A percentile compares a stretch with the other conserved stretches of the same genome.
phyloP scores from a whole-genome alignment of 1,139 yeast species.

The Debaryomycetaceae sp. region DNA sequence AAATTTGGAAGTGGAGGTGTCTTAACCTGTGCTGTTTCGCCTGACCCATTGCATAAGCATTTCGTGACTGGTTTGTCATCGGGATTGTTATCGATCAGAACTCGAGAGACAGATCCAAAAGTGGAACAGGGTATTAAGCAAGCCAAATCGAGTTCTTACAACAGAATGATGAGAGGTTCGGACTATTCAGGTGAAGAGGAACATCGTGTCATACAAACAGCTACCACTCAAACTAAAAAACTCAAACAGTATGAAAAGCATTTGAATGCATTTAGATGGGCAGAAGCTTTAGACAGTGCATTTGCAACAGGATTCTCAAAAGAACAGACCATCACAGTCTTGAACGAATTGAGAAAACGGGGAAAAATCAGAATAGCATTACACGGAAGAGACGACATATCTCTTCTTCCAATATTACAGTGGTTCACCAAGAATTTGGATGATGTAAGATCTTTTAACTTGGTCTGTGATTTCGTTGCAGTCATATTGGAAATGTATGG shows the following conservation, averaged over 20 bases:
- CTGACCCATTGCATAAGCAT: constrained; percentile 69
- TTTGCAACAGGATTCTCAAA: constrained; percentile 72
- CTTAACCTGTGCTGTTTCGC: constrained; percentile 84
- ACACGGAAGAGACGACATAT: constrained; percentile 78
- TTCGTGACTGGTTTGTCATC: constrained; percentile 92
- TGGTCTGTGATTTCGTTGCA: constrained; percentile 81
- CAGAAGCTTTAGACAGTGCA: constrained; percentile 88
- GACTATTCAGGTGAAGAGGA: constrained; percentile 91
- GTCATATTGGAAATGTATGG: constrained; percentile 81
- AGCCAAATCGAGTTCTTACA: constrained; percentile 51
- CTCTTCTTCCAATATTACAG: constrained; percentile 77
- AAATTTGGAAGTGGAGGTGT: constrained; percentile 89
- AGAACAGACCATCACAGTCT: constrained; percentile 75
- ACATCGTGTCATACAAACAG: constrained; percentile 63
- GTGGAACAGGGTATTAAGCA: constrained; percentile 50
- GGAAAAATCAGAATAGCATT: constrained; percentile 83
- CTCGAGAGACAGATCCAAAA: constrained; percentile 69
- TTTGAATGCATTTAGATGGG: constrained; percentile 85
- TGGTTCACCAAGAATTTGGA: constrained; percentile 79
- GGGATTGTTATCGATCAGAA: constrained; percentile 84
- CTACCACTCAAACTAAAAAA: constrained; percentile 51
- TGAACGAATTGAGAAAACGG: constrained; percentile 79
- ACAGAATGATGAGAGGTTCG: constrained; percentile 84
- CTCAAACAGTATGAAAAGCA: constrained; percentile 79
- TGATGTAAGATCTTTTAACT: constrained; percentile 72